These are phyloP conservation scores for Botryotinia convoluta DNA, from an alignment of 2,329 filamentous ascomycete species.

Conservation along the genomic window DNA sequence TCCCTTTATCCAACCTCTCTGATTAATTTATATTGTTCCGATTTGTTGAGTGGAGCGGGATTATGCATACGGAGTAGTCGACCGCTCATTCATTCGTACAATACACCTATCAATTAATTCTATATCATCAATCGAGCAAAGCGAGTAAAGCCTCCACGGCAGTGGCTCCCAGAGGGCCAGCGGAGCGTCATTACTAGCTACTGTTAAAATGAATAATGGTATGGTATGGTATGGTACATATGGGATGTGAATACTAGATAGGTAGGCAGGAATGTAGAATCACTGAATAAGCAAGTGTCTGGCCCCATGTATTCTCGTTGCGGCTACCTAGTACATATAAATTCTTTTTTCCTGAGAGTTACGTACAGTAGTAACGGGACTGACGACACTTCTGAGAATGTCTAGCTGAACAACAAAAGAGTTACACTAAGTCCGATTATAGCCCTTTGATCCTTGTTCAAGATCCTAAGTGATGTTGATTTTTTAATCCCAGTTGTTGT, in stretches of 20 bases:
- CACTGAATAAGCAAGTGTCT: not conserved
- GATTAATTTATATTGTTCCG: not conserved
- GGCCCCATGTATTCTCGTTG: too few species aligned
- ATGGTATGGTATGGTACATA: not conserved
- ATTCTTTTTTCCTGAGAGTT: too few species aligned
- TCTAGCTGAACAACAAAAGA: too few species aligned
- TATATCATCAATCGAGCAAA: not conserved
- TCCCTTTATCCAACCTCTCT: slow-evolving; percentile 12
- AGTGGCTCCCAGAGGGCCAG: not conserved
- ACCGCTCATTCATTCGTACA: not conserved
- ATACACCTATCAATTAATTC: not conserved
- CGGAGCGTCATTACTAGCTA: not conserved
- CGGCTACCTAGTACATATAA: too few species aligned
- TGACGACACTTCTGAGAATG: too few species aligned
- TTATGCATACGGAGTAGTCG: not conserved
- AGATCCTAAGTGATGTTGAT: too few species aligned
- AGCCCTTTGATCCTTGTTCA: too few species aligned
- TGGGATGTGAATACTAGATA: not conserved
- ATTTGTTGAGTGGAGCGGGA: not conserved
- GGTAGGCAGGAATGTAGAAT: not conserved
- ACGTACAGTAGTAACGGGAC: too few species aligned
- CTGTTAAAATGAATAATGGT: not conserved
- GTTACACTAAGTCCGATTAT: too few species aligned
- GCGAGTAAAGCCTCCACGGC: not conserved
- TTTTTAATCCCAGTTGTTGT: too few species aligned